These are phyloP conservation scores for Penicillium canariense DNA, from an alignment of 495 filamentous ascomycete genomes.

Conservation along the genomic window DNA sequence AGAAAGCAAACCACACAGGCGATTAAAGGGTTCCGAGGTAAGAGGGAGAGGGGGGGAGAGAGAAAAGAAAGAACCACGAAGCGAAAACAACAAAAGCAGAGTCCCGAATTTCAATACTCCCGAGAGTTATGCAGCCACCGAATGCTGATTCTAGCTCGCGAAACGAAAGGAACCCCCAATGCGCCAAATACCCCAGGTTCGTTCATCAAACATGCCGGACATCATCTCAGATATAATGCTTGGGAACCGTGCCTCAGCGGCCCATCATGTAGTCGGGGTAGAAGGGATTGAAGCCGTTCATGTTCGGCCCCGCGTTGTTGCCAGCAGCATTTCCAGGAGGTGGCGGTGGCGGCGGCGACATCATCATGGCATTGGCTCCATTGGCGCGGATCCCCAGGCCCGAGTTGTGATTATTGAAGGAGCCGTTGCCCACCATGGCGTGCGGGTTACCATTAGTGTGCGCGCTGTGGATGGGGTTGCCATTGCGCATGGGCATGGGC, in stretches of 20 bases:
- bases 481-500: conserved; percentile 36
- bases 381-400: conserved; percentile 46
- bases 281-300: conserved; percentile 45
- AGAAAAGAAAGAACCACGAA: conserved; percentile 5
- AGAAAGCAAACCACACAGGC: not conserved
- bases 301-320: conserved; percentile 38
- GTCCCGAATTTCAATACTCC: conserved; percentile 42
- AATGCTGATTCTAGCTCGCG: conserved; percentile 48
- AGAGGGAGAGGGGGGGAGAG: too few relatives aligned
- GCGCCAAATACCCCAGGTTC: conserved; percentile 46
- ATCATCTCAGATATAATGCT: conserved; percentile 37
- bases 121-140: conserved; percentile 45
- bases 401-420: conserved; percentile 43
- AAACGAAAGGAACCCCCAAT: conserved; percentile 42
- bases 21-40: not conserved
- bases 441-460: conserved; percentile 28
- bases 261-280: conserved; percentile 64
- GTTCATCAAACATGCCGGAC: conserved; percentile 50
- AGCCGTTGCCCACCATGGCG: conserved; percentile 35
- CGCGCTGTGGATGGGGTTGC: conserved; percentile 28
- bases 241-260: conserved; percentile 36
- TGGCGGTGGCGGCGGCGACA: conserved; percentile 37
- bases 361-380: conserved; percentile 44
- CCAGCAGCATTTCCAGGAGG: conserved; percentile 38
- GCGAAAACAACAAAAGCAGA: conserved; percentile 25